phyloP scores from a whole-genome alignment of 2,329 filamentous ascomycete species.

The Gaeumannomyces sp. region DNA sequence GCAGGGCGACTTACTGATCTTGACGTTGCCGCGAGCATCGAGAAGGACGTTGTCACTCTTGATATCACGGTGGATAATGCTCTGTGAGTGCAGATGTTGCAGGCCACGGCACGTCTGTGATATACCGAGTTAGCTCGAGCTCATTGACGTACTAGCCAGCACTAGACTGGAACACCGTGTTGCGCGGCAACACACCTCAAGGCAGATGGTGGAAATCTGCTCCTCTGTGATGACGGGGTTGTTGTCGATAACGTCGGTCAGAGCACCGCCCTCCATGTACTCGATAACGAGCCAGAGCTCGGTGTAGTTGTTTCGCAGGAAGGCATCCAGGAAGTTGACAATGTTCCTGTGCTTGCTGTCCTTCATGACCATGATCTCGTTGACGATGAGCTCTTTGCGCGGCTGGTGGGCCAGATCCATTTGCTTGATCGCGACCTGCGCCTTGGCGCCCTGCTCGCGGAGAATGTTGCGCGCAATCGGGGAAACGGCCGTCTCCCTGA shows the following conservation, averaged over 20 bases:
- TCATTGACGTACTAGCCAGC: neutral
- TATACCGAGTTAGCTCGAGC: neutral
- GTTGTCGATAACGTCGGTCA: conserved; percentile 98
- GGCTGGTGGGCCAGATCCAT: conserved; percentile 98
- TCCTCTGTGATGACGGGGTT: conserved; percentile 91
- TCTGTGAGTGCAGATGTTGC: conserved; percentile 89
- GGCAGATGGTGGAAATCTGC: conserved; percentile 95
- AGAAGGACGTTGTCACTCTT: conserved; percentile 98
- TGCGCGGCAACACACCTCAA: conserved; percentile 61
- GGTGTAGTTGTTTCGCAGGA: conserved; percentile 86
- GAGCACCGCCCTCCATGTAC: conserved; percentile 96
- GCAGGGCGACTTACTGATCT: conserved; percentile 68
- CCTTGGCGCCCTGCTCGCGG: conserved; percentile 70
- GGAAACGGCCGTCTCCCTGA: conserved; percentile 85
- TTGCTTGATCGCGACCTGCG: conserved; percentile 97
- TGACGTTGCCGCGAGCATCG: conserved; percentile 90
- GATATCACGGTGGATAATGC: conserved; percentile 98
- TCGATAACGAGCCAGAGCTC: conserved; percentile 99
- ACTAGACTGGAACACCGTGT: neutral
- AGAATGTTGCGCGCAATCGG: conserved; percentile 70
- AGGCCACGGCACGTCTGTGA: conserved; percentile 86
- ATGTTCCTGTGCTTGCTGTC: conserved; percentile 98
- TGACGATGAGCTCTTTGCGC: conserved; percentile 95
- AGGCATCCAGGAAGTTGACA: conserved; percentile 97
- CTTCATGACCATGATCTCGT: conserved; percentile 99